Evolutionary conservation across 805 yeast genomes (phyloP).

Genomic region (Grigorovia humatica): DNA sequence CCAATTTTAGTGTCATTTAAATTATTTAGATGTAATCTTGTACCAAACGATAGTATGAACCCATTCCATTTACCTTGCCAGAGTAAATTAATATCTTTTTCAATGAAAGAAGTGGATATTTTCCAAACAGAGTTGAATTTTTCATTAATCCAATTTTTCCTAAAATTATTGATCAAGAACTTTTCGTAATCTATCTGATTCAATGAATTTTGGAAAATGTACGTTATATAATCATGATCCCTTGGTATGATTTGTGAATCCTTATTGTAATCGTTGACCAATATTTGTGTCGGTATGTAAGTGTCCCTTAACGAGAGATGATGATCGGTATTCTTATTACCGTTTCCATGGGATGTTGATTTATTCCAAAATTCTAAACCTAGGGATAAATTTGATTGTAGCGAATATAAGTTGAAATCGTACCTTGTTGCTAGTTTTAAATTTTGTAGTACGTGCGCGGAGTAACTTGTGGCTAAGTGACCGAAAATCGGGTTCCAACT

Average conservation of each 20-base stretch:
- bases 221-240: not conserved
- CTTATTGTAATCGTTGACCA: conserved; percentile 5
- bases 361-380: conserved; percentile 73
- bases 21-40: conserved; percentile 36
- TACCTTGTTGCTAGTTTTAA: conserved; percentile 76
- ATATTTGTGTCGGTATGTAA: not conserved
- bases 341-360: not conserved
- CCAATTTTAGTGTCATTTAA: conserved; percentile 21
- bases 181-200: conserved; percentile 28
- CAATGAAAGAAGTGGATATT: conserved; percentile 57
- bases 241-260: conserved; percentile 18
- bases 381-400: conserved; percentile 72
- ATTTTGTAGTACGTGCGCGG: conserved; percentile 65
- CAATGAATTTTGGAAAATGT: conserved; percentile 22
- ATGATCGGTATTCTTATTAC: not conserved
- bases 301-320: not conserved
- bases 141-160: conserved; percentile 39
- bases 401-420: conserved; percentile 85
- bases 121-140: conserved; percentile 64
- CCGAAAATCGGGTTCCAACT: conserved; percentile 87
- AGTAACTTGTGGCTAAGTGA: conserved; percentile 75
- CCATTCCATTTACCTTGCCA: conserved; percentile 89
- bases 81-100: conserved; percentile 47
- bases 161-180: conserved; percentile 41
- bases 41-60: conserved; percentile 68